Evolutionary conservation across 768 basidiomycete genomes (phyloP), one percentile per base, ranked within the genome.

Genomic region (Candolleomyces efflorescens): DNA sequence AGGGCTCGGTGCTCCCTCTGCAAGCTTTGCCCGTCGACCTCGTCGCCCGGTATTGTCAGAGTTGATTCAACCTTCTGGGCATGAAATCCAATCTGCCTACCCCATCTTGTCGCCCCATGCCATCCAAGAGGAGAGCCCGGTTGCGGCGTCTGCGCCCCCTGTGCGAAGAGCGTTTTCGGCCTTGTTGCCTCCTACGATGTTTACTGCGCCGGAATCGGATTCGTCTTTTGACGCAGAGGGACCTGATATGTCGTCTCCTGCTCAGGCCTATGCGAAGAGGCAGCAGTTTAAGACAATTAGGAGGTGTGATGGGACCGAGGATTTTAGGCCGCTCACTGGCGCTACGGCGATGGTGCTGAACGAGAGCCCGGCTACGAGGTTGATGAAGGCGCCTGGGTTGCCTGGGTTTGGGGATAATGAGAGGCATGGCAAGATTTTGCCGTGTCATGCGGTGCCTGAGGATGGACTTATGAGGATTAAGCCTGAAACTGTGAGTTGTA

Each of bases 401-500:
- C 87, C 90, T 52, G 89, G 94, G 0, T 97, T 95, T 71, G 90
- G 95, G 15, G 93, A 94, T 64, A 94, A 94, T 65, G 97, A 99
- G 70, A 85, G 90, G 39, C 79, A 86, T 59, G 96, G 96, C 39
- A 99, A 98, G 74, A 84, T 95, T 63, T 71, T 99, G 59, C 95
- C 95, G 32, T 99, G 97, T 72, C 89, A 93, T 68, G 84, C 89
- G 52, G 95, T 97, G 49, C 86, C 87, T 46, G 95, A 98, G 67
- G 97, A 99, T 66, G 96, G 97, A 3, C 70, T 99, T 53, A 96
- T 98, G 86, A 83, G 97, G 63, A 90, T 99, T 60, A 87, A 79
- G 39, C 72, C 80, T 27, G 71, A 83, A 61, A 98, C 94, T 60
- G 94, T 97, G 65, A 68, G 85, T 79, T 56, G 11, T 46, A 9